Conservation (phyloP, 164 flowering plant genomes). For the Saururus chinensis region DNA sequence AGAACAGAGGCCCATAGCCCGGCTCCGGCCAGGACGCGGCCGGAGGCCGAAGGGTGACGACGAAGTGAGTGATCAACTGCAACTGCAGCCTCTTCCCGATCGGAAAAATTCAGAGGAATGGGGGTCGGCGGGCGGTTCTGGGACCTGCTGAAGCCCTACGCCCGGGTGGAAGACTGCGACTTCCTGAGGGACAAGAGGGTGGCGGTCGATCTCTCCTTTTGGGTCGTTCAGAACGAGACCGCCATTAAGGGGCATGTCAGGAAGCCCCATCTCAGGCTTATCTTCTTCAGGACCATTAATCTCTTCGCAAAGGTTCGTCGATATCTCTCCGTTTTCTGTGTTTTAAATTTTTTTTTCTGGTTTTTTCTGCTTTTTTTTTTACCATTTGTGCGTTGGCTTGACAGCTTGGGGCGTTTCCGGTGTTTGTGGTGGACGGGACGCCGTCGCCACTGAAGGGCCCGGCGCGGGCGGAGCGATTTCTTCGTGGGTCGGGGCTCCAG, state of each 20-base stretch:
- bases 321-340: not conserved
- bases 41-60: not conserved
- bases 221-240: constrained; percentile 87
- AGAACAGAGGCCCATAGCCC: too few relatives aligned
- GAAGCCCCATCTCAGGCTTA: constrained; percentile 71
- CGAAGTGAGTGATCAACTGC: too few relatives aligned
- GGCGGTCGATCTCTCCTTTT: constrained; percentile 79
- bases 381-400: not conserved
- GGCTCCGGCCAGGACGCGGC: too few relatives aligned
- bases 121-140: constrained; percentile 84
- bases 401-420: constrained; percentile 92
- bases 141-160: constrained; percentile 77
- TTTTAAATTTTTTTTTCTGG: not conserved
- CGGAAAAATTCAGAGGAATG: constrained; percentile 19
- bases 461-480: constrained; percentile 57
- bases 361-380: not conserved
- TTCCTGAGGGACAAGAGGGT: constrained; percentile 72
- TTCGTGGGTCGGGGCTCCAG: constrained; percentile 45
- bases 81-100: not conserved
- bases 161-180: constrained; percentile 48
- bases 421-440: constrained; percentile 78
- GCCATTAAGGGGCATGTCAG: constrained; percentile 41
- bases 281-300: constrained; percentile 74
- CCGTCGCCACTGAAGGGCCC: constrained; percentile 67
- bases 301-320: constrained; percentile 69